These are phyloP conservation scores for Apiospora koreana DNA, from an alignment of 2,329 filamentous ascomycete species.

Conservation along the genomic window DNA sequence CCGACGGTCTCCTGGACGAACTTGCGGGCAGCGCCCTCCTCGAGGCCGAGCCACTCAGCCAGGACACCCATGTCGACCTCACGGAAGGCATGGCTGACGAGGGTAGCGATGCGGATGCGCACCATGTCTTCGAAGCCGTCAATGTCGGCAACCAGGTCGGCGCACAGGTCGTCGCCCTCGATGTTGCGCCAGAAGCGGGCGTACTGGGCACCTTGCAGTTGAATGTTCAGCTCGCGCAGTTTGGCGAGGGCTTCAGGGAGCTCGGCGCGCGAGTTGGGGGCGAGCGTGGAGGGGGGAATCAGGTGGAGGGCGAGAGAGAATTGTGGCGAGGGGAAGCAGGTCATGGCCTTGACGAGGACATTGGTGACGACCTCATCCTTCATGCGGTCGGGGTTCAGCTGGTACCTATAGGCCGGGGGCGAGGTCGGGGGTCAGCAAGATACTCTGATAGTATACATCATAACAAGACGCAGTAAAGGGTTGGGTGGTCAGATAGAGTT, in stretches of 20 bases:
- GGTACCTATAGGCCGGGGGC: constrained; percentile 66
- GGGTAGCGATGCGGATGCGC: constrained; percentile 83
- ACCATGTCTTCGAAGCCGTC: constrained; percentile 93
- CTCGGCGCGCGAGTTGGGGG: constrained; percentile 61
- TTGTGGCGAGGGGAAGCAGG: constrained; percentile 93
- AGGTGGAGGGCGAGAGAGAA: constrained; percentile 94
- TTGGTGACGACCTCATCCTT: constrained; percentile 98
- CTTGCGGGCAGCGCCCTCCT: constrained; percentile 67
- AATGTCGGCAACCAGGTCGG: constrained; percentile 92
- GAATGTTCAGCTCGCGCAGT: constrained; percentile 78
- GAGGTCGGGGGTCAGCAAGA: neutral
- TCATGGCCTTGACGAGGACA: constrained; percentile 96
- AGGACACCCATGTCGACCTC: constrained; percentile 69
- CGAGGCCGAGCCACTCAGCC: constrained; percentile 75
- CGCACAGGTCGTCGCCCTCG: constrained; percentile 92
- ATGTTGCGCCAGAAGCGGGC: constrained; percentile 89
- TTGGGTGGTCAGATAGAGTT: constrained; percentile 69
- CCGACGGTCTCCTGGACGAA: constrained; percentile 84
- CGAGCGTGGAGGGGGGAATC: constrained; percentile 80
- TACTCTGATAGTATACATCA: neutral
- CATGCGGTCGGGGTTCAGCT: constrained; percentile 98
- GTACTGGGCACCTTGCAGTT: constrained; percentile 91
- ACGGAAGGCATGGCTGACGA: constrained; percentile 79
- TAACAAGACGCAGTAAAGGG: neutral
- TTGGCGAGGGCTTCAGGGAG: constrained; percentile 91